These are phyloP conservation scores for Chalciporus chontae DNA, from an alignment of 768 basidiomycete species.

Conservation along the genomic window DNA sequence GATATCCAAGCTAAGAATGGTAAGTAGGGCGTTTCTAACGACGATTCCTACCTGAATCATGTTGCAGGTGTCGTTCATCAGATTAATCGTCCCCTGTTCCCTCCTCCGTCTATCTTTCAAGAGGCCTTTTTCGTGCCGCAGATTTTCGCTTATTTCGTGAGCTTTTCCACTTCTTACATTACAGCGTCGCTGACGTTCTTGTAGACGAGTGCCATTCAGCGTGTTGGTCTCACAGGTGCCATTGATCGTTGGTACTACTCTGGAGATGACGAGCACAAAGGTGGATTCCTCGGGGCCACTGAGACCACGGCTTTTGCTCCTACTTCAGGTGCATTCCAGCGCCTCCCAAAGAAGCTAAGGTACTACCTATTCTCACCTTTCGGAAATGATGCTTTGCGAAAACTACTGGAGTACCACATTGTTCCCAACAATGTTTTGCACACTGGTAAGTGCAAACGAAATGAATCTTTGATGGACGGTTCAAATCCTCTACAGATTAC, in stretches of 20 bases:
- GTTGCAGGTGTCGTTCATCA: slow-evolving; percentile 47
- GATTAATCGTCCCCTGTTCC: slow-evolving; percentile 52
- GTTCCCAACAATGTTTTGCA: slow-evolving; percentile 48
- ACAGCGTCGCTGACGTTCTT: not conserved
- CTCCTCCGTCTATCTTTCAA: slow-evolving; percentile 50
- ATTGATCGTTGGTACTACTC: slow-evolving; percentile 46
- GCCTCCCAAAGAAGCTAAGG: slow-evolving; percentile 48
- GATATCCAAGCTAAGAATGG: slow-evolving; percentile 51
- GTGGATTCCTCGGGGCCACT: slow-evolving; percentile 42
- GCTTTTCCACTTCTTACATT: slow-evolving; percentile 5
- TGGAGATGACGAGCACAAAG: slow-evolving; percentile 32
- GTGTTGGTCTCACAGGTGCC: slow-evolving; percentile 41
- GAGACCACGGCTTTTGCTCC: slow-evolving; percentile 54
- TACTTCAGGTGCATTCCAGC: slow-evolving; percentile 45
- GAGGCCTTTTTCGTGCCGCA: slow-evolving; percentile 41
- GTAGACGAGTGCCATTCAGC: slow-evolving; percentile 57
- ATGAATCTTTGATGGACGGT: not conserved
- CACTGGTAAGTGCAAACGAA: slow-evolving; percentile 37
- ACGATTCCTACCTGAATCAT: not conserved
- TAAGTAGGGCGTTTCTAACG: slow-evolving; percentile 16
- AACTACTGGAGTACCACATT: slow-evolving; percentile 57
- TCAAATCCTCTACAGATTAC: slow-evolving; percentile 4
- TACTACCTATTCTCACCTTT: slow-evolving; percentile 60
- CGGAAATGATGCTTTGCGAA: slow-evolving; percentile 46
- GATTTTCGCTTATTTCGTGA: slow-evolving; percentile 48